These are phyloP conservation scores for Hydnum rufescens DNA, from an alignment of 768 basidiomycete genomes.

Conservation along the genomic window DNA sequence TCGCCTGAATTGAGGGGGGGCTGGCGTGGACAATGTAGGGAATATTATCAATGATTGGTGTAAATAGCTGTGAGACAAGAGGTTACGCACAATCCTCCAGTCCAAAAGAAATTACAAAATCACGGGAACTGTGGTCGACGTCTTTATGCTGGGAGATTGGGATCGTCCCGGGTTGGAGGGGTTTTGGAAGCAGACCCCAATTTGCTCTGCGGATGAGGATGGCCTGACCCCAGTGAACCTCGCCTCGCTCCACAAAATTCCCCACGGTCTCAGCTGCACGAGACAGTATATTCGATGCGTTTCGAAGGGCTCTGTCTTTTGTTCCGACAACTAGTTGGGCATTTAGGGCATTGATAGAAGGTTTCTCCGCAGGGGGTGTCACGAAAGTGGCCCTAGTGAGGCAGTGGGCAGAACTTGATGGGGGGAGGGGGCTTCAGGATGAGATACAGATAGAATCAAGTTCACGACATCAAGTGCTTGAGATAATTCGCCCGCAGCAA, in stretches of 20 bases:
- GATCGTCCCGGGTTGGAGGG: constrained; percentile 28
- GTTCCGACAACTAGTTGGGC: constrained; percentile 52
- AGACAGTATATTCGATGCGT: constrained; percentile 53
- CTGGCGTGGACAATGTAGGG: constrained; percentile 20
- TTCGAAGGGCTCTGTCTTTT: constrained; percentile 61
- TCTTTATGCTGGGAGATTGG: too few species aligned
- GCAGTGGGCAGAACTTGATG: constrained; percentile 6
- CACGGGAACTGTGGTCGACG: constrained; percentile 66
- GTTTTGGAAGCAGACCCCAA: constrained; percentile 65
- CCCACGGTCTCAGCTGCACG: constrained; percentile 51
- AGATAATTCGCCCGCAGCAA: constrained; percentile 47
- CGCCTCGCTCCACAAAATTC: constrained; percentile 35
- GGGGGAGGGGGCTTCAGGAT: constrained; percentile 15
- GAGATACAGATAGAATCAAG: constrained; percentile 27
- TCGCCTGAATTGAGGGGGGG: constrained; percentile 40
- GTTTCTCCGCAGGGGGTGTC: constrained; percentile 20
- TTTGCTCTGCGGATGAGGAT: constrained; percentile 47
- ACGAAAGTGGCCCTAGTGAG: constrained; percentile 26
- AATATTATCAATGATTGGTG: too few species aligned
- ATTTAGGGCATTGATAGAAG: constrained; percentile 51
- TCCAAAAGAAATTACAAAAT: constrained; percentile 63
- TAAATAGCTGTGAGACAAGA: constrained; percentile 2
- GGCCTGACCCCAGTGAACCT: constrained; percentile 69
- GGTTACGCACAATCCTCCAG: constrained; percentile 56
- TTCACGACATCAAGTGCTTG: constrained; percentile 53